Evolutionary conservation across 495 filamentous ascomycete genomes (phyloP).

Genomic region (Parathielavia hyrcaniae): DNA sequence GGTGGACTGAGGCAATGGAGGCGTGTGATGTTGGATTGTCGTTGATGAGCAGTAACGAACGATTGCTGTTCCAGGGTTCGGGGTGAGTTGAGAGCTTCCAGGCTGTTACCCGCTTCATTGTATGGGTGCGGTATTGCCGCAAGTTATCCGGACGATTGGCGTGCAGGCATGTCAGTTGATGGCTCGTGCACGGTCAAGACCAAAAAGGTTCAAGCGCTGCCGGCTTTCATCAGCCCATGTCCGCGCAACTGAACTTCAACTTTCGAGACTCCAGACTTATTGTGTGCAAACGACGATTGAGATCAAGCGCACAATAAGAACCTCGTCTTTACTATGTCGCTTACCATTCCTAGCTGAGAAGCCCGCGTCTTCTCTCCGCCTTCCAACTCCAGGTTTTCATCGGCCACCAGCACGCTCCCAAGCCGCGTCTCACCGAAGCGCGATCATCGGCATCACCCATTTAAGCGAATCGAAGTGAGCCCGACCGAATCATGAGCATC

Average conservation of each 20-base stretch:
- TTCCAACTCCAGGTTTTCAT: neutral
- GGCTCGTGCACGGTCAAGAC: conserved; percentile 1
- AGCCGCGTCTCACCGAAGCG: neutral
- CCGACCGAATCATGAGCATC: conserved; percentile 26
- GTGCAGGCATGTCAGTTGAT: conserved; percentile 1
- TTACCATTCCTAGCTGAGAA: conserved; percentile 19
- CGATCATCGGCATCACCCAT: neutral
- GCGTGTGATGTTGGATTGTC: conserved; percentile 2
- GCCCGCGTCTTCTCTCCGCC: conserved; percentile 9
- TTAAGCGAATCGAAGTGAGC: neutral
- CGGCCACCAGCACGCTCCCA: neutral
- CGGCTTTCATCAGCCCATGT: neutral
- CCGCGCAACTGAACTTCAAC: neutral
- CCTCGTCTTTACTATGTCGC: conserved; percentile 17
- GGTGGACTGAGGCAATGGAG: neutral
- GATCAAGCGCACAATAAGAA: neutral
- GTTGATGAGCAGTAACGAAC: neutral
- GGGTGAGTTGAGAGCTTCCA: conserved; percentile 9
- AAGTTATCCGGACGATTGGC: no score
- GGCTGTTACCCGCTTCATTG: no score
- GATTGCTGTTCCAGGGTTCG: conserved; percentile 10
- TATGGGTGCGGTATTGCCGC: no score
- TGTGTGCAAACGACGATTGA: neutral
- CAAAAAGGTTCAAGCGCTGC: conserved; percentile 13
- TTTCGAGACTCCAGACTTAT: neutral